Conservation (phyloP, 2,329 filamentous ascomycete genomes). For the Periglandula ipomoeae region DNA sequence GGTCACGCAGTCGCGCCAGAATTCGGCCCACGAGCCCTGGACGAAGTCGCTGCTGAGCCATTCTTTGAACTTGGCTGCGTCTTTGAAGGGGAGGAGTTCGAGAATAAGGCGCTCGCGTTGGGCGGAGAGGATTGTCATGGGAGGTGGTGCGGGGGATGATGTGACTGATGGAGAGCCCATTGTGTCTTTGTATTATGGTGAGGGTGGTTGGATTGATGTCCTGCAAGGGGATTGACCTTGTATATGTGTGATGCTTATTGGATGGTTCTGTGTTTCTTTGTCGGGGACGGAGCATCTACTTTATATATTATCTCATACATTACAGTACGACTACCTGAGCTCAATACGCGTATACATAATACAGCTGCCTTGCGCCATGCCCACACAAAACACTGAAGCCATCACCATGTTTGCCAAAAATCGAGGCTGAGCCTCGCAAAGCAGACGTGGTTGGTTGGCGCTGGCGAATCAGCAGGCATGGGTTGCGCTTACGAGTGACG, state of each 20-base stretch:
- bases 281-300: too few species aligned
- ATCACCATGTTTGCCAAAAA: not conserved
- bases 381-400: too few species aligned
- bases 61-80: slow-evolving; percentile 22
- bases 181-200: too few species aligned
- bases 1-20: slow-evolving; percentile 22
- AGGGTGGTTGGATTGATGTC: too few species aligned
- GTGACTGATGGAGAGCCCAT: too few species aligned
- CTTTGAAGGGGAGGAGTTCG: slow-evolving; percentile 29
- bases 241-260: too few species aligned
- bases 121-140: slow-evolving; percentile 11
- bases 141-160: not conserved
- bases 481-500: not conserved
- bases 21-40: slow-evolving; percentile 28
- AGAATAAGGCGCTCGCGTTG: slow-evolving; percentile 30
- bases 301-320: too few species aligned
- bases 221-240: too few species aligned
- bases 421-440: not conserved
- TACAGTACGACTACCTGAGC: too few species aligned
- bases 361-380: too few species aligned
- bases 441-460: not conserved
- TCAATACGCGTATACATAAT: too few species aligned
- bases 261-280: too few species aligned
- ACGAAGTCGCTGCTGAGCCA: slow-evolving; percentile 25
- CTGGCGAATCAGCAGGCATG: not conserved